Evolutionary conservation across 1,284 basidiomycete genomes (phyloP).

Genomic region (Leucoagaricus sp.): DNA sequence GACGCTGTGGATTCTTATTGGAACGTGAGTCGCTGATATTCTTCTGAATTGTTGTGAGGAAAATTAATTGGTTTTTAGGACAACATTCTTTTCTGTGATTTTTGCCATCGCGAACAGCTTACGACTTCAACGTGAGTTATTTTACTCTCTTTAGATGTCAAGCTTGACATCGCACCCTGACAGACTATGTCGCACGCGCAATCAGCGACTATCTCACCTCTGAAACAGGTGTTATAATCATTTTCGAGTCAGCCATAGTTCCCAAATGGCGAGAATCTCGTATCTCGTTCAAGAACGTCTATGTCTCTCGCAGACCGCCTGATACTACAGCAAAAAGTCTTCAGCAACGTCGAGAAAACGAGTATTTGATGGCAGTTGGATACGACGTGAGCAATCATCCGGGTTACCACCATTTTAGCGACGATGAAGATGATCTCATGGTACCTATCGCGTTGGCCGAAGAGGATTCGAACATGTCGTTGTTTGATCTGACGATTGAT

Average conservation of each 20-base stretch:
- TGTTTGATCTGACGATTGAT: constrained; percentile 91
- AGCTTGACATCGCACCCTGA: constrained; percentile 26
- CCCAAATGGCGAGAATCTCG: constrained; percentile 97
- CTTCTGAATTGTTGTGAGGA: neutral
- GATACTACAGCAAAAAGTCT: constrained; percentile 20
- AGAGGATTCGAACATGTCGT: constrained; percentile 74
- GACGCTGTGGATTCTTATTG: constrained; percentile 90
- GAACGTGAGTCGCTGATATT: constrained; percentile 70
- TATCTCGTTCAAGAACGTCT: constrained; percentile 97
- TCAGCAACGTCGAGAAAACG: constrained; percentile 21
- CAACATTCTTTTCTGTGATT: constrained; percentile 93
- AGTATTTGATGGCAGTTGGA: constrained; percentile 60
- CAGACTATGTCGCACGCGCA: constrained; percentile 82
- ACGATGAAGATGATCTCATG: constrained; percentile 55
- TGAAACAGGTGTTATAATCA: constrained; percentile 92
- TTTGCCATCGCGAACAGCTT: constrained; percentile 91
- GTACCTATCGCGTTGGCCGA: constrained; percentile 31
- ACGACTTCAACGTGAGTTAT: constrained; percentile 74
- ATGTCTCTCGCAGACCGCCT: constrained; percentile 80
- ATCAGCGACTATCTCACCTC: constrained; percentile 94
- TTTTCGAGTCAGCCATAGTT: constrained; percentile 97
- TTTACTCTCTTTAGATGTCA: neutral
- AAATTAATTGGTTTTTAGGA: constrained; percentile 47
- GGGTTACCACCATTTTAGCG: constrained; percentile 56
- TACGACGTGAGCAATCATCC: constrained; percentile 79